Base-by-base conservation (phyloP, 768 basidiomycete genomes). In the Lactifluus pinguis region DNA sequence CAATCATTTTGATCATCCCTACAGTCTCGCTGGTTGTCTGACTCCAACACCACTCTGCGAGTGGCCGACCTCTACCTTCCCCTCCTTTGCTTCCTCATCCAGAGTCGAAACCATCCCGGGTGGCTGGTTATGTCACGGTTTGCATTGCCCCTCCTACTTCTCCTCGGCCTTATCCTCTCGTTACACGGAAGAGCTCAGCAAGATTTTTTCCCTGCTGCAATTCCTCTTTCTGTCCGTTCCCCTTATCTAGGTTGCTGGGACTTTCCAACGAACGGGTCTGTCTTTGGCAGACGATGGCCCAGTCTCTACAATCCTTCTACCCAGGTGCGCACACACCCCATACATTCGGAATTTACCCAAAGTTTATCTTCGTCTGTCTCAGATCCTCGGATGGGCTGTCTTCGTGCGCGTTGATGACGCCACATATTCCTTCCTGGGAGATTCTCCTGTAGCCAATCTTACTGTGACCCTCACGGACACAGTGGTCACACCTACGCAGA, bases 401-500 rank as follows among this genome's bases (percentile, higher is more conserved):
- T 44, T 51, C 11, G 44, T 66, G 6, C 53, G 57, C 4, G 53
- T 66, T 11, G 65, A 66, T 36, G 49, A 30, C 15, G 0, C 39
- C 7, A 63, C 63, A 11, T 68, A 68, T 55, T 54, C 65, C 11
- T 65, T 65, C 50, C 44, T 67, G 5, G 67, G 66, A 15, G 50
- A 36, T 32, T 19, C 55, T 34, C 44, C 21, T 42, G 6, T 34
- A 11, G 45, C 44, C 59, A 63, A 58, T 6, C 30, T 14, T 45
- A 41, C 25, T 25, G 59, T 62, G 6, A 70, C 65, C 48, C 53
- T 72, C 47, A 68, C 63, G 4, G 50, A 60, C 56, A 62, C 62
- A 2, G 61, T 66, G 39, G 64, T 76, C 58, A 76, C 76, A 0
- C 71, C 76, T 1, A 76, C 76, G 0, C 68, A 69, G 13, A 72